Evolutionary conservation across 768 basidiomycete genomes (phyloP), one percentile per base, ranked within the genome.

Genomic region (Phanerochaete sordida): DNA sequence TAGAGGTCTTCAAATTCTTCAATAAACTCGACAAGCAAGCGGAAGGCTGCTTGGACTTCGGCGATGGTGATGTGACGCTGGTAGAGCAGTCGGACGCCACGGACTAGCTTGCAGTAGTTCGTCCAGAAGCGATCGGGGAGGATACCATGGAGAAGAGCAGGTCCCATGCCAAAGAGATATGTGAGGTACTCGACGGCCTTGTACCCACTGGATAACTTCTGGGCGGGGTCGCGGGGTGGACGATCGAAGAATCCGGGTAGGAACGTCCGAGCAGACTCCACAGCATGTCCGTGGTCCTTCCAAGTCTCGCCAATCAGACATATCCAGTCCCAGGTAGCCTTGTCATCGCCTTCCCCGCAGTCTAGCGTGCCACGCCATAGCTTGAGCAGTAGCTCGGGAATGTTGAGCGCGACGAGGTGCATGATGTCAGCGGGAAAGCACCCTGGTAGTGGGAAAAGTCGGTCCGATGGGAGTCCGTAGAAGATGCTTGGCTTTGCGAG

Each of bases 161-260:
- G 74, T 1, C 63, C 62, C 1, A 68, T 47, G 15, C 64, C 65
- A 48, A 52, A 70, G 6, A 73, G 44, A 48, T 69, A 72, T 0
- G 56, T 30, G 0, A 64, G 60, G 39, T 51, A 72, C 46, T 73
- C 71, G 57, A 63, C 65, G 2, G 72, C 71, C 44, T 74, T 74
- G 62, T 73, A 74, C 0, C 72, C 70, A 30, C 66, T 70, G 2
- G 70, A 61, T 54, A 79, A 71, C 58, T 80, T 79, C 44, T 74
- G 66, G 0, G 76, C 76, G 19, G 68, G 68, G 57, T 81, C 76
- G 0, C 75, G 71, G 1, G 77, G 80, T 8, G 76, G 73, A 5
- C 73, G 68, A 62, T 78, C 74, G 66, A 78, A 79, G 0, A 72
- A 77, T 0, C 71, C 69, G 23, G 77, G 77, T n/a, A 79, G 64